Base-by-base conservation (phyloP, 1,284 basidiomycete species). In the Caloboletus firmus region DNA sequence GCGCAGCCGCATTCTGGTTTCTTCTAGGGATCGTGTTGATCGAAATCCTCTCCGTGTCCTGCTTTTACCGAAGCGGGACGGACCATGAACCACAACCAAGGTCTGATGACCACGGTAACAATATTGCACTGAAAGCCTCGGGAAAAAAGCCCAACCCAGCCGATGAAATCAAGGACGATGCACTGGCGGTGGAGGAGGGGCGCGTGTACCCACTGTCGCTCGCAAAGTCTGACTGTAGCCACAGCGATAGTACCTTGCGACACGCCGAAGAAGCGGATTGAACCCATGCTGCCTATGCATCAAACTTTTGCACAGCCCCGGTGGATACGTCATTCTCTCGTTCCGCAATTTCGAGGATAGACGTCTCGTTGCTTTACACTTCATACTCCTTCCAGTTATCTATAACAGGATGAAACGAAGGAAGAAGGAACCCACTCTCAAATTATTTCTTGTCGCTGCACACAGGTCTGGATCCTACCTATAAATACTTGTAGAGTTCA, bases 1-100 rank as follows among this genome's bases (percentile, higher is more conserved):
- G 77, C 44, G 71, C 72, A 0, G 78, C 74, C 17, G 74, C 75
- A 5, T 79, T 77, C 49, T 81, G 76, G 77, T 82, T 81, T 63
- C 63, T 83, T 13, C 58, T 81, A 13, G 79, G 65, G 3, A 52
- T 79, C 45, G 69, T 76, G 18, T 54, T 57, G 49, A 34, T 74
- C 20, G 72, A 76, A 58, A 59, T 66, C 26, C 8, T 76, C 45
- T 62, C 65, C 12, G 48, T 79, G 51, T 50, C 65, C 18, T 65
- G 71, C 41, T 80, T 80, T 66, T 79, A 76, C 58, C 63, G 58
- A 12, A 59, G 10, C 15, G 46, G 15, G 8, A 51, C 44, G 11
- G 53, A 53, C 22, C 45, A 34, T 1, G 36, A 18, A 20, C 31
- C 15, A 15, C 43, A 49, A 45, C 30, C 56, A 12, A 51, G 48